A percentile compares a stretch with the other conserved stretches of the same genome.
phyloP scores from a whole-genome alignment of 345 rosid species.

The Brassica cretica region DNA sequence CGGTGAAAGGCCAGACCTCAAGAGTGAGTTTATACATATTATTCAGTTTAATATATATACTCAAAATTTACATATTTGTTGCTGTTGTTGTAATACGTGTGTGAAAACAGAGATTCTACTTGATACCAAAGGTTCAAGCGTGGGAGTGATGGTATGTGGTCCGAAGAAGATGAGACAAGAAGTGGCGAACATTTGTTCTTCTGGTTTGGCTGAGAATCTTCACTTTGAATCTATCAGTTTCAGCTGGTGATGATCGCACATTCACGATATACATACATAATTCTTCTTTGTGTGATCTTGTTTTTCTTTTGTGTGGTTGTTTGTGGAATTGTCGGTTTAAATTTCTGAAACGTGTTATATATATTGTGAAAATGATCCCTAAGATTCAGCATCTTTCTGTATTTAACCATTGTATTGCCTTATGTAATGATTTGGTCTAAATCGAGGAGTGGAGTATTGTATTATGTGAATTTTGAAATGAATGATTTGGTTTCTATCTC shows the following conservation, averaged over 20 bases:
- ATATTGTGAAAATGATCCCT: not conserved
- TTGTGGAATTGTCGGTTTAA: not conserved
- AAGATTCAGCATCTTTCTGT: not conserved
- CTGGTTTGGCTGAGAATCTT: constrained; percentile 57
- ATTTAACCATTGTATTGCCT: not conserved
- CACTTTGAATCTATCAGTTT: constrained; percentile 84
- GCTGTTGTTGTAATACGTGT: not conserved
- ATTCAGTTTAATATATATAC: not conserved
- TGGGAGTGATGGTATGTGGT: constrained; percentile 78
- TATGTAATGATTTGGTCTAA: constrained; percentile 1
- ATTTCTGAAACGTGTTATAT: not conserved
- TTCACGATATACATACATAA: not conserved
- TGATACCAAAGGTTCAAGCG: constrained; percentile 54
- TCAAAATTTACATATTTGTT: not conserved
- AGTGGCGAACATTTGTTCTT: constrained; percentile 63
- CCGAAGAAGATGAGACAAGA: constrained; percentile 73
- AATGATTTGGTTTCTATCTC: not conserved
- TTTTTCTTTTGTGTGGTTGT: constrained; percentile 1
- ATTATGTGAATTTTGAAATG: not conserved
- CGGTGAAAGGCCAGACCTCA: constrained; percentile 69
- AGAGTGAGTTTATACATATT: constrained; percentile 43
- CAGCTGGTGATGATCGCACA: constrained; percentile 56
- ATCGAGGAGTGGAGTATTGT: not conserved
- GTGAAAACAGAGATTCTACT: constrained; percentile 46
- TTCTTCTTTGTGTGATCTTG: not conserved